Evolutionary conservation across 1,284 basidiomycete species (phyloP), one percentile per base, ranked within the genome.

Genomic region (Trichosporon sp.): DNA sequence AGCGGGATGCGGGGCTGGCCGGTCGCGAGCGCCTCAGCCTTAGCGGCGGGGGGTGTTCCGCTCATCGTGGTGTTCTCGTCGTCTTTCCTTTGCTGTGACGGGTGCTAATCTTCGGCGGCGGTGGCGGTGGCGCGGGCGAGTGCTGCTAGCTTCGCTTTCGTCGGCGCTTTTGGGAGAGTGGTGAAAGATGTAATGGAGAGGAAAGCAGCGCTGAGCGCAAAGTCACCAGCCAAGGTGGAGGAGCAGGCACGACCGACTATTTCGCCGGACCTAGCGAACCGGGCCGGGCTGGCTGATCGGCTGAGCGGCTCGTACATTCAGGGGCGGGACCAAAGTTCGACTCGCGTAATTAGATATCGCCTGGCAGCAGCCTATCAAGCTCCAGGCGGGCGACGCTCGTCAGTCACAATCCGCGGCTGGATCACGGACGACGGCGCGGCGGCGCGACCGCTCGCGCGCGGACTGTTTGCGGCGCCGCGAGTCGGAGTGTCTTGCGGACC

Each of bases 1-100:
- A 83, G 71, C 12, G 79, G 79, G 27, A 74, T 70, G 13, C 62
- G 56, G 5, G 76, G 63, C 35, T 12, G 32, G 23, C 44, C 65
- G 65, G 23, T 12, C 13, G 42, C 29, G 29, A 64, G 15, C 27
- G 27, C 23, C 27, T 23, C 63, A 34, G 42, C 64, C 29, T 53
- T 56, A n/a, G 27, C 38, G 13, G 38, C 18, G 3, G 35, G 63
- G 47, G 27, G 12, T 18, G 63, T 27, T 29, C 29, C 32, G 47
- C 44, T 62, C 29, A 31, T 64, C 23, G 47, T 44, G 29, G 38
- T 42, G 38, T 42, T 12, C 32, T 4, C 9, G 32, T 32, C 32
- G 32, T 9, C 32, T 4, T 9, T 9, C 5, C 9, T 32, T n/a
- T 15, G 18, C 38, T 3, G 38, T 42, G 18, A 18, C 32, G 38